Base-by-base conservation (phyloP, 73 alveolate species). In the Tetrahymena elliotti region DNA sequence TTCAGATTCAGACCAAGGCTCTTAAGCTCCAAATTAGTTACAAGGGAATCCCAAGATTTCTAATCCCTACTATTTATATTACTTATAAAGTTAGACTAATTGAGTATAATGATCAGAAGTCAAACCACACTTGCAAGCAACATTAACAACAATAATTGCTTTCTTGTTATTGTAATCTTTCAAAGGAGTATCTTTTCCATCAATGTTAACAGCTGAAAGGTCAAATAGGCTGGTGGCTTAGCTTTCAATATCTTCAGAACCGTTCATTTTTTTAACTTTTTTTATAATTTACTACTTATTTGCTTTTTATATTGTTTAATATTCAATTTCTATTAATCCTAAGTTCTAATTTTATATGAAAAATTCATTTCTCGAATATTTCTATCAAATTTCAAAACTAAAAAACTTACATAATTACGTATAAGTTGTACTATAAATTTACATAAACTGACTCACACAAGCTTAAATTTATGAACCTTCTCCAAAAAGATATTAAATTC, bases 1-100 rank as follows among this genome's bases (percentile, higher is more conserved):
- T 84, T 94, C 96, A 35, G 92, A 52, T 33, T 84, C 94, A 83
- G 94, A 53, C 93, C 93, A 83, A 27, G 92, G 38, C 37, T 94
- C 96, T 83, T 94, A 94, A 12, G 41, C 93, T 34, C 38, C 93
- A 84, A 94, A 94, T 94, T 84, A 40, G 34, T 94, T 94, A 13
- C 96, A 94, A n/a, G 94, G 94, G 93, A 94, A 94, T 16, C 96
- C 96, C 83, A 94, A 52, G 52, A 94, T 94, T n/a, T 94, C 96
- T 27, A 94, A 84, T 5, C 94, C 96, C 38, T 94, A 36, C 0
- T 41, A 34, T 93, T 83, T 37, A 18, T 94, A 94, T 83, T 83
- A 11, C 38, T 84, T 83, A 33, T 94, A 94, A 34, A 94, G 35
- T 20, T 94, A 83, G 38, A 94, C 96, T 84, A 84, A 83, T 82